Evolutionary conservation across 2,329 filamentous ascomycete genomes (phyloP), one percentile per base, ranked within the genome.

Genomic region (Leptographium wingfieldii): DNA sequence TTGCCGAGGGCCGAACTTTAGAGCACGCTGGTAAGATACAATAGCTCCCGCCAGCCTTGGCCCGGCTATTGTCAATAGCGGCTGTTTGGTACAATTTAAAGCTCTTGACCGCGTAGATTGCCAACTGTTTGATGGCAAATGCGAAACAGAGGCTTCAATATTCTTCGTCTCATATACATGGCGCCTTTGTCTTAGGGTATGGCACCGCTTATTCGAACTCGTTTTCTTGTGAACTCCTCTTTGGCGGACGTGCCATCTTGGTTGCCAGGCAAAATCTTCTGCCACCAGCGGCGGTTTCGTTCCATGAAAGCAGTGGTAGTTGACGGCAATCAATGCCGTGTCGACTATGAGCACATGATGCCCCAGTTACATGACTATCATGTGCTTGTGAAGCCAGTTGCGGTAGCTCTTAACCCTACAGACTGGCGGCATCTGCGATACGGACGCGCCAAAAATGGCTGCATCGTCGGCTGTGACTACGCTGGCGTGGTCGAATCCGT

Each of bases 401-500:
- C 63, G 19, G 63, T 69, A 33, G 66, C 64, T 6, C 59, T 68
- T 10, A 69, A 69, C 61, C 67, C 68, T 11, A 67, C 66, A 1
- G 68, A 69, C 60, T 66, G 64, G 64, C 65, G 66, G 56, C 55
- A 64, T 55, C 3, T 60, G 3, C 31, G 40, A 12, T 29, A n/a
- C 22, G 56, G 58, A 16, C 55, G 48, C 7, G 56, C 43, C n/a
- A 40, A 14, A 1, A 40, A 46, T 9, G 60, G 57, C n/a, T 49
- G 56, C 29, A 54, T 53, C 25, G 40, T 60, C 3, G 31, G 76
- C 16, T 75, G 72, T 59, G 77, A 80, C 65, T 80, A 73, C 59
- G 71, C 73, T 22, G 77, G 78, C 38, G 65, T 73, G 19, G 73
- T 80, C 3, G 73, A 76, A 53, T 71, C 74, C 58, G 70, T 79